Evolutionary conservation across 2,329 filamentous ascomycete species (phyloP).

Genomic region (Fusarium scirpi): DNA sequence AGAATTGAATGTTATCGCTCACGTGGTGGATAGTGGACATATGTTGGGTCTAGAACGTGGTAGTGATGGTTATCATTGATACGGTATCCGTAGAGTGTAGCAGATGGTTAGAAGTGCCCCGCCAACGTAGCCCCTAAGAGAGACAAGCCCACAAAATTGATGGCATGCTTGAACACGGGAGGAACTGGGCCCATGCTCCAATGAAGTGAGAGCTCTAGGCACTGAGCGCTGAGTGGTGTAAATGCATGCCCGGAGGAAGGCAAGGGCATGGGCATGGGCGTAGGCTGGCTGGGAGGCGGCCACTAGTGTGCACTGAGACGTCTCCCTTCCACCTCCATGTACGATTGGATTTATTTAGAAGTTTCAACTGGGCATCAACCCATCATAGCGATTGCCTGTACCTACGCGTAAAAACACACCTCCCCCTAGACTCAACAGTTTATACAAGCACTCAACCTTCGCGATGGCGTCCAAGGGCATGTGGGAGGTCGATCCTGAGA

Average conservation of each 20-base stretch:
- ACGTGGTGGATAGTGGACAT: constrained; percentile 15
- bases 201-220: constrained; percentile 16
- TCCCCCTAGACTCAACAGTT: background rate
- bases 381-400: constrained; percentile 15
- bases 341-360: constrained; percentile 13
- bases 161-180: constrained; percentile 26
- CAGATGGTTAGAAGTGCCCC: constrained; percentile 25
- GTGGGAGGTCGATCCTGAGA: constrained; percentile 99
- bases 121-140: constrained; percentile 32
- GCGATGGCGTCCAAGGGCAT: constrained; percentile 79
- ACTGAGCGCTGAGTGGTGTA: constrained; percentile 28
- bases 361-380: constrained; percentile 26
- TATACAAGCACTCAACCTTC: constrained; percentile 11
- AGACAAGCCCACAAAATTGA: background rate
- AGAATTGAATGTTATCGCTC: constrained; percentile 4
- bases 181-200: constrained; percentile 24
- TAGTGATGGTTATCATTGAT: constrained; percentile 13
- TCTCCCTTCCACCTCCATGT: constrained; percentile 36
- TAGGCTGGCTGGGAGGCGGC: constrained; percentile 1
- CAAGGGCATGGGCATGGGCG: constrained; percentile 15
- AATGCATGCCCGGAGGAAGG: background rate
- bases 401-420: constrained; percentile 10
- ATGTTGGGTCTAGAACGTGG: constrained; percentile 24
- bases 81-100: background rate
- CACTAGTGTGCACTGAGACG: constrained; percentile 28